Evolutionary conservation across 495 filamentous ascomycete genomes (phyloP), one percentile per base, ranked within the genome.

Genomic region (Copromyces sp.): DNA sequence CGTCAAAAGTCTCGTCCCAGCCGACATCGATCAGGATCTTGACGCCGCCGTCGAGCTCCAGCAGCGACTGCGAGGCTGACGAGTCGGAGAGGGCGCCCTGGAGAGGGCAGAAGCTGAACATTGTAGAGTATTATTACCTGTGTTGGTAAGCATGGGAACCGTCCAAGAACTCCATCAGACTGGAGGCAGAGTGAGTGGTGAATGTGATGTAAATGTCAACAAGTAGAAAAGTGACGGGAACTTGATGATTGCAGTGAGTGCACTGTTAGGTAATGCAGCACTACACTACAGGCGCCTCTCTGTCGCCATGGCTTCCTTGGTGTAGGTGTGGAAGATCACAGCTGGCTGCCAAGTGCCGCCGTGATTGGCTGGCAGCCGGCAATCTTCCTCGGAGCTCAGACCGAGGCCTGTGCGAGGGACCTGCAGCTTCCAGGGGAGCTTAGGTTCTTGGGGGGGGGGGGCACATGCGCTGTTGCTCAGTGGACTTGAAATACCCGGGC

Each of bases 71-170:
- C 72, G 93, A 95, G 42, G 96, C 95, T 47, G 89, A 85, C 9
- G 93, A 96, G 65, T 89, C 87, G 8, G 93, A 94, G 75, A 94
- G 94, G 20, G 95, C 96, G 75, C 95, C 96, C 53, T 95, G 91
- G 65, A 99, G 83, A 20, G 96, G 90, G 74, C 91, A 96, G 83
- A 98, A 98, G 73, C 89, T 97, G 84, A 99, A 97, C 95, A 99
- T 99, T 65, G 73, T 69, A 65, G 41, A 20, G 35, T 74, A 9
- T 44, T 53, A 7, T 24, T 59, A 59, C 47, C 47, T 59, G 53
- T 35, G 29, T 8, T 61, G 53, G 53, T 61, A 61, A 61, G 29
- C 29, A 24, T 61, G 59, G 69, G 37, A 37, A 71, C 41, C 3
- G 68, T 20, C 32, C 12, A 16, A 16, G 16, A 37, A 76, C 74